Evolutionary conservation across 2,329 filamentous ascomycete genomes (phyloP), one percentile per base, ranked within the genome.

Genomic region (Magnaporthiopsis poae): DNA sequence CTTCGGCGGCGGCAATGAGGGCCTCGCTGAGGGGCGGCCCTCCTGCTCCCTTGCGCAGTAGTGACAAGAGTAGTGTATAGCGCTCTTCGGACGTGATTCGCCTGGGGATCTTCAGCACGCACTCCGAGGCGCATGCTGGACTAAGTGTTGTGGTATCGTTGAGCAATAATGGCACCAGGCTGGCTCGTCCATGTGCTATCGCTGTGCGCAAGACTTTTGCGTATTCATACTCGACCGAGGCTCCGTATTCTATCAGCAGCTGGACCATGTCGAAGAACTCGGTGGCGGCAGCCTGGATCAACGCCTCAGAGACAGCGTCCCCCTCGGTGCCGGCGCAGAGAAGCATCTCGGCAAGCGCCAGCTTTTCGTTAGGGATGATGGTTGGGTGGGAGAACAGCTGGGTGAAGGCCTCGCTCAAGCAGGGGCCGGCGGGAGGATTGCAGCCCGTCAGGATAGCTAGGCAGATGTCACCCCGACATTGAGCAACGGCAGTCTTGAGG

Each of bases 261-360:
- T 75, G 76, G 2, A 84, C 80, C 80, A 87, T 83, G 60, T 85
- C 82, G 66, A 82, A 77, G 68, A 82, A 85, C 61, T 82, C 80
- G 1, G 77, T 78, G 8, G 79, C 75, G 65, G 80, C 81, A 0
- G 84, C 81, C 39, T 80, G 76, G 8, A 82, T 74, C 0, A 87
- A 75, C 0, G 81, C 82, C 36, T 76, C 74, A 0, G 82, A 79
- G 0, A 84, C 74, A 0, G 78, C 75, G 18, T 84, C 80, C 1
- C 86, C 86, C 15, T 78, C 76, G 1, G 85, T 84, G 0, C 86
- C 85, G 0, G 83, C 84, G 65, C 85, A 86, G 1, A 88, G 77
- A 1, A 88, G 71, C 2, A 86, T 75, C 71, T 88, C 84, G 0
- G 82, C 77, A 68, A 88, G 75, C 2, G 79, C 78, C 60, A 84